Conservation (phyloP, 306 rosid species). For the Sesbania bispinosa region DNA sequence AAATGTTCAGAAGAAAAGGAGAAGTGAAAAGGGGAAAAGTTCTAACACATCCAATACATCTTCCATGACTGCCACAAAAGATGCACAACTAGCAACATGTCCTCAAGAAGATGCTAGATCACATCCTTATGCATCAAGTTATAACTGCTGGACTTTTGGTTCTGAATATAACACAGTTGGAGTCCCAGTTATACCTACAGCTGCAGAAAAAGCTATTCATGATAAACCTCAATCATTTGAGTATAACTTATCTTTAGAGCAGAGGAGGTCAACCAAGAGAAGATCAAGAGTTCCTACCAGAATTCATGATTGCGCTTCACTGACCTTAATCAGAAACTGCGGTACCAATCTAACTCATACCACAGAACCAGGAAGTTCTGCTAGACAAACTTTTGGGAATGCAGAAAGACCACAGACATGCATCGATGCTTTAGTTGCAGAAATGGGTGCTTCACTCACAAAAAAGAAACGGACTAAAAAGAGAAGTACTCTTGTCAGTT, state of each 20-base stretch:
- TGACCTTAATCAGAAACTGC: conserved; percentile 25
- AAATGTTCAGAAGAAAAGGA: conserved; percentile 48
- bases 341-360: conserved; percentile 25
- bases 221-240: conserved; percentile 30
- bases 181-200: conserved; percentile 20
- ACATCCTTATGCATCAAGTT: conserved; percentile 31
- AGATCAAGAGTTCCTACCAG: conserved; percentile 50
- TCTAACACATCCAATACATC: conserved; percentile 25
- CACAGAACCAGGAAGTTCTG: conserved; percentile 18
- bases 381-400: too few relatives aligned
- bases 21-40: conserved; percentile 49
- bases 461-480: conserved; percentile 65
- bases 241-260: conserved; percentile 25
- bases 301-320: conserved; percentile 36
- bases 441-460: conserved; percentile 39
- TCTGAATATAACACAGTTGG: conserved; percentile 28
- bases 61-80: conserved; percentile 21
- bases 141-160: conserved; percentile 27
- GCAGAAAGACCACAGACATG: conserved; percentile 36
- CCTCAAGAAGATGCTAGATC: conserved; percentile 27
- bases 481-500: conserved; percentile 33
- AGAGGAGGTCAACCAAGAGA: conserved; percentile 47
- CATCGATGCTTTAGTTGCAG: conserved; percentile 52
- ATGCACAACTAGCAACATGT: conserved; percentile 15
- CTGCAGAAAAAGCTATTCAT: conserved; percentile 18